Evolutionary conservation across 768 basidiomycete genomes (phyloP), one percentile per base, ranked within the genome.

Genomic region (Suillus subalutaceus): DNA sequence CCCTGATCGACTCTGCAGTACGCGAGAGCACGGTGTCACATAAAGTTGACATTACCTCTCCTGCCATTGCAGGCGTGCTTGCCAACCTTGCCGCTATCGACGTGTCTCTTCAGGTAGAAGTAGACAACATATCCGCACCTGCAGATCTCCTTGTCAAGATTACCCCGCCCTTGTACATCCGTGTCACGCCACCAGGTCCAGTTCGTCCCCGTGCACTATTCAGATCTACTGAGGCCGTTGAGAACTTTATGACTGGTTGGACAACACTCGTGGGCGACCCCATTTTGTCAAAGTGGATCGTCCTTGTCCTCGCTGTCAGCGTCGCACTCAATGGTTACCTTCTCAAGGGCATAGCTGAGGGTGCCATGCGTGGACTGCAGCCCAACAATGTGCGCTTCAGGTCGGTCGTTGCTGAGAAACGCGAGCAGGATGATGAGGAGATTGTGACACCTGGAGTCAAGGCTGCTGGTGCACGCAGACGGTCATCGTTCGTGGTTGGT

Each of bases 201-300:
- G 67, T 72, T 66, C 76, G 74, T 65, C 78, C 77, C n/a, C 74
- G 70, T 57, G 66, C 74, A 50, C 72, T 70, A 69, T 68, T 73
- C 73, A 74, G 71, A 66, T 80, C 84, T 4, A 81, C 79, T 32
- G 88, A 89, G 65, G 79, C 86, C 26, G 80, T 97, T 63, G 94
- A 96, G 66, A 84, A 86, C 67, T 96, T 96, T 82, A 93, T 97
- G 92, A 87, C 87, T 52, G 85, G 87, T 4, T 98, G 96, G 96
- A 93, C 94, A 10, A 80, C 82, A 16, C 88, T 98, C 69, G 94
- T 98, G 61, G 95, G 95, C 44, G 97, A 99, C 73, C 97, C 97
- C 1, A 87, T 98, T 61, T 79, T 99, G 67, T 90, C 88, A 72
- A 99, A 99, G 80, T 96, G 94, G 92, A 96, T 99, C 74, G 93